Percentiles rank a stretch among this genome's conserved stretches.
These are phyloP conservation scores for Phytopythium litorale DNA, from an alignment of 352 stramenopile species.

Conservation along the genomic window DNA sequence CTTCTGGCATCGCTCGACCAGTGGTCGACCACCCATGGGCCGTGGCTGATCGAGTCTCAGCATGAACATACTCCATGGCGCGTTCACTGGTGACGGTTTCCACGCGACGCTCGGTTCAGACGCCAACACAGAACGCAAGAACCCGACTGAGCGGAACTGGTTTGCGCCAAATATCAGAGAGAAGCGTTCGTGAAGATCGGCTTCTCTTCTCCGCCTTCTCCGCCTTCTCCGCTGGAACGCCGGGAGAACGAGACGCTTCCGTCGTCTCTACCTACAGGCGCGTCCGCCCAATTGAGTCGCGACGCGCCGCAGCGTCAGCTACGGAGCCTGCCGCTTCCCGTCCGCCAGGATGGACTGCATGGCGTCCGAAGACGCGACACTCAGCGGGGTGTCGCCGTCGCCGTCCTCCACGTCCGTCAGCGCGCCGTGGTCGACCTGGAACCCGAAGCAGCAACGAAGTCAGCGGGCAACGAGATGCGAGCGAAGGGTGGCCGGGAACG, in stretches of 20 bases:
- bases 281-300: background rate
- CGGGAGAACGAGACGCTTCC: background rate
- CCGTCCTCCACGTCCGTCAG: conserved; percentile 54
- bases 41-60: too few species aligned
- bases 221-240: background rate
- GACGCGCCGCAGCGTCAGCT: background rate
- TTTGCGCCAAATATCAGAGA: background rate
- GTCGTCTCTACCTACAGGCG: background rate
- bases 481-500: conserved; percentile 6
- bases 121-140: background rate
- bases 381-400: conserved; percentile 62
- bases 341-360: conserved; percentile 44
- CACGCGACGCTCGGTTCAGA: background rate
- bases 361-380: conserved; percentile 28
- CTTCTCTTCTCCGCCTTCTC: background rate
- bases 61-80: too few species aligned
- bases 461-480: background rate
- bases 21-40: too few species aligned
- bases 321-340: conserved; percentile 5
- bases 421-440: conserved; percentile 59
- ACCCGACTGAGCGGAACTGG: background rate
- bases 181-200: background rate
- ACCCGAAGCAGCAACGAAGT: background rate
- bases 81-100: too few species aligned
- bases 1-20: background rate